phyloP scores from a whole-genome alignment of 148 eudicot genomes.

The Diospyros kaki region DNA sequence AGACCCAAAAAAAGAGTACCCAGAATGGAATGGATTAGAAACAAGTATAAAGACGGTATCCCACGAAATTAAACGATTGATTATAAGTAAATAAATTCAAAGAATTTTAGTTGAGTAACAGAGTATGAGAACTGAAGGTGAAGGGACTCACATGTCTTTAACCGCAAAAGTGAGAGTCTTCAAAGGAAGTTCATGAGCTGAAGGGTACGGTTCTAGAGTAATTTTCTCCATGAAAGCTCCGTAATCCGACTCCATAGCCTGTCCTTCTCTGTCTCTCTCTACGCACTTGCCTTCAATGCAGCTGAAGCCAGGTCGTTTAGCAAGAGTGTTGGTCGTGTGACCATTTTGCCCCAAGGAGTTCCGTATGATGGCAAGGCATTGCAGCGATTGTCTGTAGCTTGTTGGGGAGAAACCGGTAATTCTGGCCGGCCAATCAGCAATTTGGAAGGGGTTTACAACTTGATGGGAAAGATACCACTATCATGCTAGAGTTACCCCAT shows the following conservation, averaged over 20 bases:
- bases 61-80: no score
- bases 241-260: slow-evolving; percentile 35
- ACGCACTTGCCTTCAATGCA: background rate
- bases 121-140: background rate
- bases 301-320: no score
- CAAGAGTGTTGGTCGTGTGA: no score
- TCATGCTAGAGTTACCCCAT: no score
- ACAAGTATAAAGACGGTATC: background rate
- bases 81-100: background rate
- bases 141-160: slow-evolving; percentile 71
- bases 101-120: background rate
- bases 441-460: no score
- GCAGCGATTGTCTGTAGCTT: no score
- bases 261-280: slow-evolving; percentile 22
- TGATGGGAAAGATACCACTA: no score
- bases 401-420: no score
- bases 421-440: no score
- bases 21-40: background rate
- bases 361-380: no score
- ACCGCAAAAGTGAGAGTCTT: slow-evolving; percentile 77
- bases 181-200: slow-evolving; percentile 51
- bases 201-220: slow-evolving; percentile 30
- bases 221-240: slow-evolving; percentile 84
- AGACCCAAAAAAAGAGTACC: background rate
- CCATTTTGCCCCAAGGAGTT: no score